Conservation (phyloP, 306 rosid genomes). For the Cucurbita pepo region DNA sequence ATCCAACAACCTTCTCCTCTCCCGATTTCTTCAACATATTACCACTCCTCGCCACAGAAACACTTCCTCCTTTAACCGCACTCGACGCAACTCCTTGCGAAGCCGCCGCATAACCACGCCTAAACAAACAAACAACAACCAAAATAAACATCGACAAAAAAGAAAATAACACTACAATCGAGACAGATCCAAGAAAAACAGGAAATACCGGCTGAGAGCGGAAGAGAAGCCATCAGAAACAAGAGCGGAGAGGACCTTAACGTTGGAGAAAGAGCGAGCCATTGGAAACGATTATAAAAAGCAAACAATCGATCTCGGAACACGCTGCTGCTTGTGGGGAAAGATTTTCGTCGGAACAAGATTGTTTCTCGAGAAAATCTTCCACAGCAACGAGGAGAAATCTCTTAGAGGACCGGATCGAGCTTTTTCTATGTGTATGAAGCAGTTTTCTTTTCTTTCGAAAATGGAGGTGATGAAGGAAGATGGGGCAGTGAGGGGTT, state of each 20-base stretch:
- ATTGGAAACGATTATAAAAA: conserved; percentile 5
- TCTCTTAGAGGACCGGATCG: neutral
- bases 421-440: neutral
- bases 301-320: neutral
- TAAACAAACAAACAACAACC: conserved; percentile 2
- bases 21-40: conserved; percentile 25
- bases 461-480: neutral
- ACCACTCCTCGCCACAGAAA: conserved; percentile 8
- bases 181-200: neutral
- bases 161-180: neutral
- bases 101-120: conserved; percentile 60
- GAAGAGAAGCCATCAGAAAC: conserved; percentile 28
- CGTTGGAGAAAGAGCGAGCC: conserved; percentile 74
- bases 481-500: neutral
- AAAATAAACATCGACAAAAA: neutral
- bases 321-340: neutral
- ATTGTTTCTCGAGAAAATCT: conserved; percentile 3
- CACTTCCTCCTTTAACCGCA: conserved; percentile 18
- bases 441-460: neutral
- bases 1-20: conserved; percentile 14
- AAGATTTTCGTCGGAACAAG: neutral
- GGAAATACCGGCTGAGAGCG: conserved; percentile 32
- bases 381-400: neutral
- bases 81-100: conserved; percentile 28
- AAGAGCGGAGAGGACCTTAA: conserved; percentile 38